Evolutionary conservation across 805 yeast species (phyloP).

Genomic region (Millerozyma miso): DNA sequence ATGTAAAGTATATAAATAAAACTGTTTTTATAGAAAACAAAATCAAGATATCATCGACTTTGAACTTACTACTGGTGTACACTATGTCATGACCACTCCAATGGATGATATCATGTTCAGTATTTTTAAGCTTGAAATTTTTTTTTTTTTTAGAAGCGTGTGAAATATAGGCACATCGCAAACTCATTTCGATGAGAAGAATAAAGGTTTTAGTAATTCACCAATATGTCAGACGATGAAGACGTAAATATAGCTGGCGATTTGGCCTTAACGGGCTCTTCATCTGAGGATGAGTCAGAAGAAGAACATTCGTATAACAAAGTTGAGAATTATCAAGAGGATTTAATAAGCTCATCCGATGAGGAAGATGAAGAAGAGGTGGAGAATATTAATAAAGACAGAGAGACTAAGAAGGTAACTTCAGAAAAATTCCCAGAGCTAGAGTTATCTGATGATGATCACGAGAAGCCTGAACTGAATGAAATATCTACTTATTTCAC

Average conservation of each 20-base stretch:
- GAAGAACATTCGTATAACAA: slow-evolving; percentile 16
- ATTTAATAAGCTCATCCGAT: slow-evolving; percentile 42
- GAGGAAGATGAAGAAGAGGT: slow-evolving; percentile 25
- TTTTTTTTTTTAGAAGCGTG: not conserved
- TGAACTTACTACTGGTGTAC: too few relatives aligned
- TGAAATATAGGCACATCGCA: not conserved
- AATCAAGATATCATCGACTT: too few relatives aligned
- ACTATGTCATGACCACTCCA: too few relatives aligned
- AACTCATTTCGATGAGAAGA: slow-evolving; percentile 2
- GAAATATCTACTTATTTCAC: slow-evolving; percentile 36
- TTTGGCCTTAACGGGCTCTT: slow-evolving; percentile 45
- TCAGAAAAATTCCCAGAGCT: slow-evolving; percentile 42
- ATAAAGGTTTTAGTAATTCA: not conserved
- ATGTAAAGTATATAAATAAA: too few relatives aligned
- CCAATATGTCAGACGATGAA: slow-evolving; percentile 39
- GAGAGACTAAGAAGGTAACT: slow-evolving; percentile 18
- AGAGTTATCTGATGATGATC: slow-evolving; percentile 52
- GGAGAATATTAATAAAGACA: slow-evolving; percentile 21
- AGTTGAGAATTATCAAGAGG: slow-evolving; percentile 46
- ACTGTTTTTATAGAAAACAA: too few relatives aligned
- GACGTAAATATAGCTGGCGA: slow-evolving; percentile 61
- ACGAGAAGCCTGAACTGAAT: slow-evolving; percentile 15
- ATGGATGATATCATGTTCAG: too few relatives aligned
- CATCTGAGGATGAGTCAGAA: slow-evolving; percentile 30
- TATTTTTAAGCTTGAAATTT: too few relatives aligned